Evolutionary conservation across 177 flowering plant species (phyloP), one percentile per base, ranked within the genome.

Genomic region (Vitis hybrid): DNA sequence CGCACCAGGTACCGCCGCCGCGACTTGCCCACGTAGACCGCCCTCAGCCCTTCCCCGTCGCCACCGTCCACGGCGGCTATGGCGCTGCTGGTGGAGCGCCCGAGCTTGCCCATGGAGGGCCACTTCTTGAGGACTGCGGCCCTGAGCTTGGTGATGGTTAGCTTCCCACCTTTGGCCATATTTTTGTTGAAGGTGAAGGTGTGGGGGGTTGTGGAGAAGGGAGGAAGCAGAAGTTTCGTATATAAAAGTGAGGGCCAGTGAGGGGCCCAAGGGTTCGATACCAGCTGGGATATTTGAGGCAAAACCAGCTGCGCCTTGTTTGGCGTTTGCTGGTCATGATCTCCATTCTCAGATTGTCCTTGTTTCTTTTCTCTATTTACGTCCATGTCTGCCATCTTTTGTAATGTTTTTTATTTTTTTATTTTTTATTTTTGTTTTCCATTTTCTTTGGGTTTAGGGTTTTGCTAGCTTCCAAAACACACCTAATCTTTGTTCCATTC

Each of bases 11-110:
- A 92, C 8, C 85, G 78, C 51, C 96, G 81, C 39, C 92, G 83
- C 0, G 96, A 90, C 68, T 87, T 88, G 0, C 98, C 98, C 1
- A 93, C 98, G 78, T 81, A 88, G 9, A 93, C 97, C 0, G 91
- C 56, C 45, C 73, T 85, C 26, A 88, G 81, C 0, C 77, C 83
- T 18, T 65, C 55, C 1, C 5, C 61, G 1, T 65, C 72, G 39
- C 65, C 52, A 11, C 29, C 55, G 49, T 52, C 58, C n/a, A 70
- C 70, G 29, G 80, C 74, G 12, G 78, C 72, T 8, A 70, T 76
- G 57, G 68, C 65, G 64, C 81, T 60, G 76, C 72, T 60, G 70
- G 60, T 19, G 22, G 70, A 70, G 66, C 85, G 81, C 50, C 74
- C 65, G 31, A 78, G 79, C 78, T 80, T 86, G 73, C 80, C 62